Conservation (phyloP, 2,329 filamentous ascomycete species). For the Colletotrichum cordylinicola region DNA sequence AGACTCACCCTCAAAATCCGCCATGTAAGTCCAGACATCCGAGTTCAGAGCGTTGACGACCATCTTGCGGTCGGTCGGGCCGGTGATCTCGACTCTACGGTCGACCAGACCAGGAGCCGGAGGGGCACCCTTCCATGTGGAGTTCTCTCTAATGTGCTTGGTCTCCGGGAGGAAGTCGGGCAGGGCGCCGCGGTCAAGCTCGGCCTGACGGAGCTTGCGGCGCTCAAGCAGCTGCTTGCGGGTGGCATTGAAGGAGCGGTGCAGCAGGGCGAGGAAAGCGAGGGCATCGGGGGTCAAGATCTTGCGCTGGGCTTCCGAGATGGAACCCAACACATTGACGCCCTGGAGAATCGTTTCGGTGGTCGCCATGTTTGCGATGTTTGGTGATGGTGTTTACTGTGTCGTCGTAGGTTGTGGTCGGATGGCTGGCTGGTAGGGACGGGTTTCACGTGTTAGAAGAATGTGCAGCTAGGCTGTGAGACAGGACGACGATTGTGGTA, state of each 20-base stretch:
- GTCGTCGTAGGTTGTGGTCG: background rate
- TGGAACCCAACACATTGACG: slow-evolving; percentile 69
- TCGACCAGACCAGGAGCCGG: slow-evolving; percentile 93
- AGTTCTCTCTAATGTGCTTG: slow-evolving; percentile 91
- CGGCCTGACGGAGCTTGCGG: slow-evolving; percentile 84
- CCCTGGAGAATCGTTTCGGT: slow-evolving; percentile 66
- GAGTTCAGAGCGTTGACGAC: slow-evolving; percentile 96
- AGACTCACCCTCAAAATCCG: slow-evolving; percentile 87
- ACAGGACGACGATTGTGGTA: slow-evolving; percentile 1
- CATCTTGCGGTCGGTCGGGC: slow-evolving; percentile 98
- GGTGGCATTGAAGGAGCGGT: slow-evolving; percentile 90
- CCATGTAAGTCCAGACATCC: slow-evolving; percentile 99
- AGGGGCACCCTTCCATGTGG: slow-evolving; percentile 89
- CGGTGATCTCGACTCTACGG: slow-evolving; percentile 95
- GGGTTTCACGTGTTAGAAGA: slow-evolving; percentile 18
- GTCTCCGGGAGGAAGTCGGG: slow-evolving; percentile 97
- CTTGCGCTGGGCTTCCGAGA: slow-evolving; percentile 83
- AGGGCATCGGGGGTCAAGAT: slow-evolving; percentile 91
- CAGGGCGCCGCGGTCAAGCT: slow-evolving; percentile 87
- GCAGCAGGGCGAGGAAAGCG: slow-evolving; percentile 91
- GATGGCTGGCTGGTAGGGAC: background rate
- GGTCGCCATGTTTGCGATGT: slow-evolving; percentile 61
- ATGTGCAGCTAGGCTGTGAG: slow-evolving; percentile 2
- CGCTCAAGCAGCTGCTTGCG: slow-evolving; percentile 90
- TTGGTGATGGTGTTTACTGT: slow-evolving; percentile 4